Base-by-base conservation (phyloP, 1,284 basidiomycete genomes). In the Papiliotrema flavescens region DNA sequence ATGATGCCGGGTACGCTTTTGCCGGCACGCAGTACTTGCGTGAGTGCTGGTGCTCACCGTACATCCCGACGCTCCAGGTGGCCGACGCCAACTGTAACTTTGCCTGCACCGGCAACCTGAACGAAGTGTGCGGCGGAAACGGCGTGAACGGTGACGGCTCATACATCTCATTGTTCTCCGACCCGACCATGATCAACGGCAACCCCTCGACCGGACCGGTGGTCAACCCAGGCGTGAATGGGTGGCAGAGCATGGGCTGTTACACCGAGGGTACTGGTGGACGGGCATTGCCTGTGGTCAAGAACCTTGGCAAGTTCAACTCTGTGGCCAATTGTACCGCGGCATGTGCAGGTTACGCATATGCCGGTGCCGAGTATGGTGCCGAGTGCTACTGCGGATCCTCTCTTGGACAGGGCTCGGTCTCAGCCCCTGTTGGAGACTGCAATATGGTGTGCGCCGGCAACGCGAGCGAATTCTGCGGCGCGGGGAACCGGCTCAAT, bases 391-490 rank as follows among this genome's bases (percentile, higher is more conserved):
- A 61, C 57, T 70, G 66, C 44, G 56, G 53, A 22, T 49, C 49
- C 23, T 37, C 36, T 2, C 47, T 50, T 0, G 51, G 50, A 39
- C 59, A 56, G 46, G 60, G 54, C 36, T 74, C 54, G 57, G 49
- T 28, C 41, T 40, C 24, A 47, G 47, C 13, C 15, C 51, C 20
- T 47, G 62, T 37, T 28, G 39, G 39, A 5, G 39, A 51, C 34
- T 74, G 71, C 54, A 59, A 52, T 44, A 59, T 63, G 57, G 40
- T 56, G 11, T 74, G 71, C 47, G 54, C 59, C 32, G 63, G 58
- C 42, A 63, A 67, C 52, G 24, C 44, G 4, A 51, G 61, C 39
- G 23, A 23, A 49, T 56, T 47, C 24, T 49, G 52, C 34, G 52
- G 22, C 11, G 32, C 40, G 8, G 45, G 55, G 36, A 56, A 56